Evolutionary conservation across 306 rosid species (phyloP).

Genomic region (Acacia melanoxylon): DNA sequence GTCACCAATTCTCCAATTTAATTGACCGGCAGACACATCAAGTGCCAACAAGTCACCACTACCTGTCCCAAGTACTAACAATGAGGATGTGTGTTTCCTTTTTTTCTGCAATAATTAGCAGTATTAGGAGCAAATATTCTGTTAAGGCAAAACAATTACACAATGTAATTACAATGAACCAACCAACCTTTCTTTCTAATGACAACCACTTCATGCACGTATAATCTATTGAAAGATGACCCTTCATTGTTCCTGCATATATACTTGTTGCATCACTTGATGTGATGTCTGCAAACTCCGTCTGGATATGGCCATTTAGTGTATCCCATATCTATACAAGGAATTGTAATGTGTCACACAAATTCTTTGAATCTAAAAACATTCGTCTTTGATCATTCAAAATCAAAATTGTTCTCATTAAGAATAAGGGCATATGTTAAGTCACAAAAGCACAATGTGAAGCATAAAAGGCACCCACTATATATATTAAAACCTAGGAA

Average conservation of each 20-base stretch:
- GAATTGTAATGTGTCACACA: slow-evolving; percentile 8
- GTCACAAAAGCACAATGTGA: neutral
- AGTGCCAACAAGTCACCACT: slow-evolving; percentile 87
- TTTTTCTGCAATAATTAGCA: slow-evolving; percentile 54
- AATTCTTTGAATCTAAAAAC: neutral
- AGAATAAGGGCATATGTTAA: neutral
- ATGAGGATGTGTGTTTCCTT: slow-evolving; percentile 68
- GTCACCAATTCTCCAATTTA: slow-evolving; percentile 74
- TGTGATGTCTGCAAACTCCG: slow-evolving; percentile 77
- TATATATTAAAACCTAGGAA: neutral
- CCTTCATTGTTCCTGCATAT: slow-evolving; percentile 51
- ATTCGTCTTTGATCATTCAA: neutral
- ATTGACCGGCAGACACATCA: slow-evolving; percentile 77
- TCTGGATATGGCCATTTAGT: slow-evolving; percentile 76
- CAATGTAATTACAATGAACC: neutral
- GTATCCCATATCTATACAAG: slow-evolving; percentile 81
- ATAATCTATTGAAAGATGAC: slow-evolving; percentile 93
- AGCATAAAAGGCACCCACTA: neutral
- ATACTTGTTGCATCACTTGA: slow-evolving; percentile 53
- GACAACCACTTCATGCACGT: slow-evolving; percentile 94
- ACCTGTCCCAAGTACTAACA: slow-evolving; percentile 88
- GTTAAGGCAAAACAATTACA: neutral
- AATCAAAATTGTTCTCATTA: neutral
- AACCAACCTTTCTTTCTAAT: slow-evolving; percentile 63
- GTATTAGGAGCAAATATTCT: slow-evolving; percentile 7